These are phyloP conservation scores for Zasmidium citrigriseum DNA, from an alignment of 2,329 filamentous ascomycete genomes.

Conservation along the genomic window DNA sequence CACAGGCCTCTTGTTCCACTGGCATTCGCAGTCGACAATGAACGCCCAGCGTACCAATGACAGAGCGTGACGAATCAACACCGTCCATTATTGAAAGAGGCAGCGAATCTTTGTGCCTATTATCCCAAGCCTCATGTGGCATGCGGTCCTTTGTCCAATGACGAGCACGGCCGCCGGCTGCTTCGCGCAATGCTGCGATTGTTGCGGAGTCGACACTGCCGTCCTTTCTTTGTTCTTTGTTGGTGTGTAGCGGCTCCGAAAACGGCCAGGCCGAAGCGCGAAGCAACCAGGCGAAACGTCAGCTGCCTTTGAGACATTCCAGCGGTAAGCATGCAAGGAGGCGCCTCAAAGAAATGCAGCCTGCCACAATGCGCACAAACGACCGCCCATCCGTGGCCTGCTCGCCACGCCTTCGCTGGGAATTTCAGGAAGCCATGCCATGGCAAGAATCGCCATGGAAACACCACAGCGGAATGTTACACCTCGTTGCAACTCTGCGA, in stretches of 20 bases:
- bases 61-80: conserved; percentile 30
- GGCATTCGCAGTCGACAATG: conserved; percentile 35
- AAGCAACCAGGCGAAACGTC: conserved; percentile 27
- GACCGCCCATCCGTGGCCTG: conserved; percentile 19
- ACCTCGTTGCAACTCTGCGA: conserved; percentile 29
- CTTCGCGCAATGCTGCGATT: conserved; percentile 32
- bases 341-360: conserved; percentile 29
- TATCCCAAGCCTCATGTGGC: conserved; percentile 32
- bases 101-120: conserved; percentile 35
- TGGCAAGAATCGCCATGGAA: conserved; percentile 28
- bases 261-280: conserved; percentile 31
- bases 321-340: conserved; percentile 25
- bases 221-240: conserved; percentile 39
- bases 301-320: conserved; percentile 36
- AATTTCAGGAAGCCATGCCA: conserved; percentile 23
- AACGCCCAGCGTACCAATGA: conserved; percentile 32
- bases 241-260: conserved; percentile 33
- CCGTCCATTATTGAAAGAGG: conserved; percentile 29
- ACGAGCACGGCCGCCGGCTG: conserved; percentile 29
- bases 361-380: conserved; percentile 31
- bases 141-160: conserved; percentile 36
- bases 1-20: conserved; percentile 34
- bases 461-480: conserved; percentile 30
- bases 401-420: conserved; percentile 6
- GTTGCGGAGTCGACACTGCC: conserved; percentile 30